Evolutionary conservation across 116 monocot species (phyloP), one percentile per base, ranked within the genome.

Genomic region (Cymodocea nodosa): DNA sequence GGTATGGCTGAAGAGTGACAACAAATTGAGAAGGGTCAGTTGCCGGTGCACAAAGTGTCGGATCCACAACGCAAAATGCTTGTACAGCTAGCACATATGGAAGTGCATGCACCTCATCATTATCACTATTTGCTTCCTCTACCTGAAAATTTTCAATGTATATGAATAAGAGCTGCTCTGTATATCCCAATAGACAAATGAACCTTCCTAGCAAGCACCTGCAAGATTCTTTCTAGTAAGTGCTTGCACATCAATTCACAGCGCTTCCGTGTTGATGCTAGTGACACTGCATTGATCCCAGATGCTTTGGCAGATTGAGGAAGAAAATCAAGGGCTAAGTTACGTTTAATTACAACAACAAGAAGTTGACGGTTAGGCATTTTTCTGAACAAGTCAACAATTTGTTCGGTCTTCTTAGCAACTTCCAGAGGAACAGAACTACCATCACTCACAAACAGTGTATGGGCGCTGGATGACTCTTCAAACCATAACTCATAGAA

Each of bases 401-500:
- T 92, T 72, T 99, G 92, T 61, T 99, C 99, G 15, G 92, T 89
- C 70, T 99, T 99, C 61, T 71, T 89, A 68, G 99, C 99, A 56
- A 99, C 76, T 78, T 99, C 99, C 70, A 86, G 51, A 35, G 99
- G 92, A 36, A 99, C 80, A 77, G 79, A 92, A 72, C 92, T 98
- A 65, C 86, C 84, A 84, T 92, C 89, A 73, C 80, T 92, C 15
- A 80, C 77, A 73, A 82, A 98, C 67, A 89, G 80, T 65, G 85
- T 98, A 65, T 79, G 78, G 50, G 75, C 81, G 73, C 82, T 86
- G 63, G 92, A 76, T 50, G 92, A 80, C 65, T 84, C 84, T 79
- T 92, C 99, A 81, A 99, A 99, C 99, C 99, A 99, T 35, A 99
- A 85, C 64, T 99, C 99, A 69, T 83, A 89, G 73, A 99, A 99